These are phyloP conservation scores for Pseudogymnoascus sp. DNA, from an alignment of 2,329 filamentous ascomycete genomes.

Conservation along the genomic window DNA sequence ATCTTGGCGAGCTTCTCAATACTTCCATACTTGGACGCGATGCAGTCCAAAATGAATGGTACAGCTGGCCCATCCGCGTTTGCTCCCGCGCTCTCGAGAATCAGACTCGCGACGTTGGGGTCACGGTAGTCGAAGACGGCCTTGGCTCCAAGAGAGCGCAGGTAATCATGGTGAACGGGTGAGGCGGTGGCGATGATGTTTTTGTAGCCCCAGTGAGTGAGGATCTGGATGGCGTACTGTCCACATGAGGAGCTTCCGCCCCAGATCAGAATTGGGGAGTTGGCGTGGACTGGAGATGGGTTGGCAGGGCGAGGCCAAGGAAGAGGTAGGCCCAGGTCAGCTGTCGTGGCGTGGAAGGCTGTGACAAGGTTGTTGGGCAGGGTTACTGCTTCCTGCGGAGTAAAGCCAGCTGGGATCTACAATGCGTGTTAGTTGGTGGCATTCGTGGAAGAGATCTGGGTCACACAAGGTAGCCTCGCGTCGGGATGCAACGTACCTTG, in stretches of 20 bases:
- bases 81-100: slow-evolving; percentile 18
- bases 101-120: slow-evolving; percentile 15
- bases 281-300: slow-evolving; percentile 19
- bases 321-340: slow-evolving; percentile 45
- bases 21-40: slow-evolving; percentile 42
- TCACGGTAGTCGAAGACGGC: slow-evolving; percentile 28
- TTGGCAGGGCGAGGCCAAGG: slow-evolving; percentile 42
- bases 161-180: slow-evolving; percentile 22
- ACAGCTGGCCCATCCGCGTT: slow-evolving; percentile 23
- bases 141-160: slow-evolving; percentile 27
- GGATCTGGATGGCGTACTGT: slow-evolving; percentile 34
- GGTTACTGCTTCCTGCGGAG: slow-evolving; percentile 39
- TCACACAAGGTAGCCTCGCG: slow-evolving; percentile 14
- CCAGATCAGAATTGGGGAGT: slow-evolving; percentile 31
- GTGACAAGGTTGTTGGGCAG: slow-evolving; percentile 53
- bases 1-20: slow-evolving; percentile 44
- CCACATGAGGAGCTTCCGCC: slow-evolving; percentile 29
- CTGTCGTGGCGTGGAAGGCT: slow-evolving; percentile 46
- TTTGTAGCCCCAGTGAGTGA: slow-evolving; percentile 45
- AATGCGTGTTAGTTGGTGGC: slow-evolving; percentile 11
- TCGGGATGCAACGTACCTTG: slow-evolving; percentile 25
- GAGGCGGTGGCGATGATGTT: slow-evolving; percentile 34
- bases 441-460: slow-evolving; percentile 22
- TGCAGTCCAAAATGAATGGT: slow-evolving; percentile 48
- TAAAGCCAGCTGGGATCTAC: slow-evolving; percentile 35